Evolutionary conservation across 164 flowering plant genomes (phyloP).

Genomic region (Vitis rotundifolia): DNA sequence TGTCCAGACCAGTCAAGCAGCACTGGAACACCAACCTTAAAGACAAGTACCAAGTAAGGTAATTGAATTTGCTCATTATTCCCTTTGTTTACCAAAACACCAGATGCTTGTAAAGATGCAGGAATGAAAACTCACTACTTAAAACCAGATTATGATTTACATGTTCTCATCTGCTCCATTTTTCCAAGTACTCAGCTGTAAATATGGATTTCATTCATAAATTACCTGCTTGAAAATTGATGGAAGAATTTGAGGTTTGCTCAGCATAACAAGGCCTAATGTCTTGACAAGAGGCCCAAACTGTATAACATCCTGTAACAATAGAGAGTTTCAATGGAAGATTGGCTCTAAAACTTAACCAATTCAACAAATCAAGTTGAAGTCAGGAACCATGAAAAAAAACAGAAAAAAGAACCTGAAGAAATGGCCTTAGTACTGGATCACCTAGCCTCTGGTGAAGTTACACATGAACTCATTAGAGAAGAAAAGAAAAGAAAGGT

Average conservation of each 20-base stretch:
- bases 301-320: conserved; percentile 85
- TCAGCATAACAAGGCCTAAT: conserved; percentile 77
- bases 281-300: conserved; percentile 91
- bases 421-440: conserved; percentile 92
- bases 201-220: background rate
- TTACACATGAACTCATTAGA: conserved; percentile 6
- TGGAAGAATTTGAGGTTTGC: conserved; percentile 80
- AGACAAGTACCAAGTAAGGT: background rate
- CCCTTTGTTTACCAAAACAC: background rate
- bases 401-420: conserved; percentile 56
- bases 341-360: background rate
- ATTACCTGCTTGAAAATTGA: conserved; percentile 87
- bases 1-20: conserved; percentile 89
- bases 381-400: background rate
- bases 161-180: too few relatives aligned
- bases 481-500: background rate
- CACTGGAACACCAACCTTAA: conserved; percentile 84
- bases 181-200: too few relatives aligned
- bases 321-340: background rate
- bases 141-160: too few relatives aligned
- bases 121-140: background rate
- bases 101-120: background rate
- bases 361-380: background rate
- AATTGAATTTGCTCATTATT: background rate
- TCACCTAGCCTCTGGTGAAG: conserved; percentile 77